phyloP scores from a whole-genome alignment of 2,329 filamentous ascomycete species.

The Alternaria alternata region DNA sequence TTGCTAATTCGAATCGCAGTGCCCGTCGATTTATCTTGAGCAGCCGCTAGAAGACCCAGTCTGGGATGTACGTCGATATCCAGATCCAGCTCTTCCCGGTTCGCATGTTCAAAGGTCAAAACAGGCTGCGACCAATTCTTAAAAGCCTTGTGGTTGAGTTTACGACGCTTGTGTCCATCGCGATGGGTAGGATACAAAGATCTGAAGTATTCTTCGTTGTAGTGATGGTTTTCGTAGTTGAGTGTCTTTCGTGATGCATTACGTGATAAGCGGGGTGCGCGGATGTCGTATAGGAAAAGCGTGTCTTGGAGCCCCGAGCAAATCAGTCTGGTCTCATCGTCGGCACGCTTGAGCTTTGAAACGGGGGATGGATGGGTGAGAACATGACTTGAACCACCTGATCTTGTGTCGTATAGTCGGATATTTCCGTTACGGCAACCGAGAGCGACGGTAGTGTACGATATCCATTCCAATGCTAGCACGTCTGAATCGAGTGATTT shows the following conservation, averaged over 20 bases:
- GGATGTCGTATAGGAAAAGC: conserved; percentile 45
- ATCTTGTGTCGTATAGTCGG: conserved; percentile 43
- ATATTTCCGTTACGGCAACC: conserved; percentile 47
- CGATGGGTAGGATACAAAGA: conserved; percentile 14
- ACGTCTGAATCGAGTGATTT: conserved; percentile 36
- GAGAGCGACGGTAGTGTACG: conserved; percentile 37
- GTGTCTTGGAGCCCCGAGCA: conserved; percentile 39
- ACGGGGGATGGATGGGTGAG: conserved; percentile 39
- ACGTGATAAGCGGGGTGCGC: conserved; percentile 22
- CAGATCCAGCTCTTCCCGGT: conserved; percentile 34
- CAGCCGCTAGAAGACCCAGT: conserved; percentile 46
- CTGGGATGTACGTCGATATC: conserved; percentile 41
- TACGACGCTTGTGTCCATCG: conserved; percentile 22
- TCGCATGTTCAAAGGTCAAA: conserved; percentile 37
- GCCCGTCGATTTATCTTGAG: conserved; percentile 30
- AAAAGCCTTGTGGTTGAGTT: conserved; percentile 16
- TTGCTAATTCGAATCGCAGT: conserved; percentile 40
- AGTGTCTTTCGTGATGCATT: neutral
- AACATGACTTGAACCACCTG: conserved; percentile 31
- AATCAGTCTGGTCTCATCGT: conserved; percentile 37
- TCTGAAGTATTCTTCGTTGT: conserved; percentile 27
- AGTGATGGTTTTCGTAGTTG: conserved; percentile 18
- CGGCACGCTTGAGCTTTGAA: conserved; percentile 33
- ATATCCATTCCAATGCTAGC: conserved; percentile 47
- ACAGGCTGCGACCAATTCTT: conserved; percentile 37